Evolutionary conservation across 441 rosid species (phyloP).

Genomic region (Adansonia grandidieri): DNA sequence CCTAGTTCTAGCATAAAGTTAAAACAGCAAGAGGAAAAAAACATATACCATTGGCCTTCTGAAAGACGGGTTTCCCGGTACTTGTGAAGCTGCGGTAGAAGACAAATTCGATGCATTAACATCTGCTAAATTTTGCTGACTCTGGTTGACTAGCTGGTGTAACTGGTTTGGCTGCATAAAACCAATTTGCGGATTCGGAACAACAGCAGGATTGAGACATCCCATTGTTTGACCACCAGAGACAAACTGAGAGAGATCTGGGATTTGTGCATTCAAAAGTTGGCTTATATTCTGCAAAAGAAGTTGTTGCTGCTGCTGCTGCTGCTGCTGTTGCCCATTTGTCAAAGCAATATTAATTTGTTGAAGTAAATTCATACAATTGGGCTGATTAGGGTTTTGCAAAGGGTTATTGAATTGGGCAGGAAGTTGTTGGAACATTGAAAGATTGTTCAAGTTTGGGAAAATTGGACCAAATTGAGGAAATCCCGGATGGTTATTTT

Average conservation of each 20-base stretch:
- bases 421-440: conserved; percentile 37
- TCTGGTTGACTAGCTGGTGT: conserved; percentile 46
- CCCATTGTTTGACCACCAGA: conserved; percentile 27
- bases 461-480: conserved; percentile 32
- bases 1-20: background rate
- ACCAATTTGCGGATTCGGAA: conserved; percentile 48
- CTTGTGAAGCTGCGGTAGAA: conserved; percentile 33
- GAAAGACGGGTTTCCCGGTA: conserved; percentile 43
- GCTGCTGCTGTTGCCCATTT: conserved; percentile 32
- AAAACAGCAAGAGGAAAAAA: conserved; percentile 21
- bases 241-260: conserved; percentile 37
- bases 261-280: conserved; percentile 37
- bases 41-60: conserved; percentile 46
- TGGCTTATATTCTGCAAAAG: conserved; percentile 47
- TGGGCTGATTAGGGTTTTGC: conserved; percentile 38
- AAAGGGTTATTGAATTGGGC: conserved; percentile 35
- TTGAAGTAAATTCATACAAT: conserved; percentile 50
- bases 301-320: conserved; percentile 16
- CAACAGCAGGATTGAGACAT: conserved; percentile 36
- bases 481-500: conserved; percentile 36
- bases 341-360: conserved; percentile 46
- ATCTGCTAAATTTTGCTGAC: conserved; percentile 45
- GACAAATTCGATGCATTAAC: conserved; percentile 28
- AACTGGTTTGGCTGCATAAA: conserved; percentile 34
- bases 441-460: conserved; percentile 31